Evolutionary conservation across 495 filamentous ascomycete species (phyloP), one percentile per base, ranked within the genome.

Genomic region (Podospora appendiculata): DNA sequence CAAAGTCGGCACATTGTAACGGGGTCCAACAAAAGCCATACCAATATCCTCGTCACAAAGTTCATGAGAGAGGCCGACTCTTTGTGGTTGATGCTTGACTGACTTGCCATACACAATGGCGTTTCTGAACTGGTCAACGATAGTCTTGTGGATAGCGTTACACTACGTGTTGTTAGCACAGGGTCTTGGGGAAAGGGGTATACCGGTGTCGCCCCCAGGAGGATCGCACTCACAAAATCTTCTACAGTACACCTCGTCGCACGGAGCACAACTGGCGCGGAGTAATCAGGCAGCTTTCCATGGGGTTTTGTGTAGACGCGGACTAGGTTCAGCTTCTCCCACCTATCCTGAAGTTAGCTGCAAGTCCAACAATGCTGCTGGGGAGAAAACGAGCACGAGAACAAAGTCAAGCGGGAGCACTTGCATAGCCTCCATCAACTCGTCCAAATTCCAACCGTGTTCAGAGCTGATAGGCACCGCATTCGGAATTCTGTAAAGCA

Each of bases 231-330:
- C 79, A 96, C 91, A 70, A 98, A 98, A 64, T 97, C 94, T 64
- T 98, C 93, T 41, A 98, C 84, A 13, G 89, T 96, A 70, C 89
- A 92, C 58, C 80, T 86, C 16, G 72, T 82, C 51, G 86, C 79
- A 61, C 86, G 81, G 48, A 98, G 79, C 60, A 98, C 93, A 42
- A 98, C 93, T 47, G 93, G 93, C 44, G 86, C 76, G 53, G 80
- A 84, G 72, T 97, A 98, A 70, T 98, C 94, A 39, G 93, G 93
- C 65, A 88, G 75, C 72, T 86, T 89, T 52, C 92, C 92, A 74
- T 97, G 97, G 57, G 93, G 93, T 73, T 98, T 98, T 49, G 93
- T 98, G 78, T 98, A 98, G 48, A 98, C 85, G 61, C 93, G 79
- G 55, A 88, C 82, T 51, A 98, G 77, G 61, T 86, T 87, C 61